phyloP scores from a whole-genome alignment of 768 basidiomycete species.

The Hericium erinaceus region DNA sequence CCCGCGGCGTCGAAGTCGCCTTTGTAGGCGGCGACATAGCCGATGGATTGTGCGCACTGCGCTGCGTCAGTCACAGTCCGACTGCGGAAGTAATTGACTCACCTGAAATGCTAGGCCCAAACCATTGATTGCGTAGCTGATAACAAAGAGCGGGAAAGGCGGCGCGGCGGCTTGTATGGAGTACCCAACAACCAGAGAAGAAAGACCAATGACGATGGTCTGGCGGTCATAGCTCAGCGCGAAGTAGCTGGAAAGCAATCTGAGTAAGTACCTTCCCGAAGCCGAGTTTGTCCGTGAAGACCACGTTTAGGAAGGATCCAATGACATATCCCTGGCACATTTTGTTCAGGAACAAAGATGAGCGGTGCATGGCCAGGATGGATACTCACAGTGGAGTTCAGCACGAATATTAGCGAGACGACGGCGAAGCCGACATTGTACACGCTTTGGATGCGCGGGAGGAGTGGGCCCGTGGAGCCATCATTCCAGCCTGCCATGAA shows the following conservation, averaged over 20 bases:
- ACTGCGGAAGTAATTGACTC: slow-evolving; percentile 7
- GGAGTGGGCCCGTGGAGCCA: slow-evolving; percentile 59
- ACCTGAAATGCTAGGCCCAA: slow-evolving; percentile 42
- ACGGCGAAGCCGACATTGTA: slow-evolving; percentile 37
- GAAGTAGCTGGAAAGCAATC: background rate
- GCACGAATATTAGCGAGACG: slow-evolving; percentile 56
- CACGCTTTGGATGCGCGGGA: slow-evolving; percentile 52
- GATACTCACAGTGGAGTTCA: slow-evolving; percentile 31
- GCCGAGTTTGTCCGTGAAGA: background rate
- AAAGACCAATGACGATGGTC: slow-evolving; percentile 38
- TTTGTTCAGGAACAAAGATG: slow-evolving; percentile 2
- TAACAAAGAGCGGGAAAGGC: slow-evolving; percentile 55
- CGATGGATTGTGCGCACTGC: slow-evolving; percentile 2
- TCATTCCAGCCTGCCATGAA: slow-evolving; percentile 75
- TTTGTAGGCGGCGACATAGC: slow-evolving; percentile 1
- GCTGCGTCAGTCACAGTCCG: slow-evolving; percentile 14
- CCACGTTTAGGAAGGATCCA: background rate
- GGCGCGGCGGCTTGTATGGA: slow-evolving; percentile 43
- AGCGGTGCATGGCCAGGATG: background rate
- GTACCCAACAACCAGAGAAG: slow-evolving; percentile 45
- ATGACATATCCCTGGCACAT: slow-evolving; percentile 21
- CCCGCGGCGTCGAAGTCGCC: background rate
- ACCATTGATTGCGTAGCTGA: slow-evolving; percentile 38
- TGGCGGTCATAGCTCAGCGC: slow-evolving; percentile 7
- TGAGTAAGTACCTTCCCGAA: slow-evolving; percentile 4